Evolutionary conservation across 192 early-diverging fungal species (phyloP), one percentile per base, ranked within the genome.

Genomic region (Coemansia sp.): DNA sequence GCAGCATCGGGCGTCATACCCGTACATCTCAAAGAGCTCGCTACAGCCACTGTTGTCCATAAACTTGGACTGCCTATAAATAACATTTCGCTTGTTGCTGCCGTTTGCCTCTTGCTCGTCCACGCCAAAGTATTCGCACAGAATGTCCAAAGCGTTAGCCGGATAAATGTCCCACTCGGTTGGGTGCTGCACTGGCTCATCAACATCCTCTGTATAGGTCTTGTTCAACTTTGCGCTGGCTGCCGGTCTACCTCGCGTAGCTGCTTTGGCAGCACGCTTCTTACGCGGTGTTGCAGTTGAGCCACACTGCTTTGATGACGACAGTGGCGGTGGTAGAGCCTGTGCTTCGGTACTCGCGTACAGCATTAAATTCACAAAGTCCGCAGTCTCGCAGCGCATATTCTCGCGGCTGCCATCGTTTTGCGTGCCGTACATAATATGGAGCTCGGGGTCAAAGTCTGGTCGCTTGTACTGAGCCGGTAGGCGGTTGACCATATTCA

Each of bases 351-450:
- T 36, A 13, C 54, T 67, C 5, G 78, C 60, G 64, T 84, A 85
- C 29, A 87, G 81, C 86, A 92, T 84, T 3, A 93, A 67, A 61
- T 91, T 91, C 31, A 90, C 85, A 4, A 90, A 88, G 70, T 93
- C 91, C 8, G 90, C 84, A 67, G 88, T 84, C 64, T 91, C 90
- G 35, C 87, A 77, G 44, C 90, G 89, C 33, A 93, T 69, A 46
- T 88, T 88, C 1, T 90, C 92, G 2, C 78, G 85, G 29, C 88
- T 88, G 3, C 72, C 69, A 5, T 76, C 75, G 10, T 66, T 51
- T 7, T 64, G 35, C 27, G 69, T 77, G 2, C 87, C 89, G 54
- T 89, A 89, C 16, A 86, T 84, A 29, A 84, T 83, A 37, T 90
- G 88, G 68, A 90, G 70, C 73, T 93, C 90, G 1, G 89, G 88